These are phyloP conservation scores for Candida sp. DNA, from an alignment of 1,139 yeast genomes.

Conservation along the genomic window DNA sequence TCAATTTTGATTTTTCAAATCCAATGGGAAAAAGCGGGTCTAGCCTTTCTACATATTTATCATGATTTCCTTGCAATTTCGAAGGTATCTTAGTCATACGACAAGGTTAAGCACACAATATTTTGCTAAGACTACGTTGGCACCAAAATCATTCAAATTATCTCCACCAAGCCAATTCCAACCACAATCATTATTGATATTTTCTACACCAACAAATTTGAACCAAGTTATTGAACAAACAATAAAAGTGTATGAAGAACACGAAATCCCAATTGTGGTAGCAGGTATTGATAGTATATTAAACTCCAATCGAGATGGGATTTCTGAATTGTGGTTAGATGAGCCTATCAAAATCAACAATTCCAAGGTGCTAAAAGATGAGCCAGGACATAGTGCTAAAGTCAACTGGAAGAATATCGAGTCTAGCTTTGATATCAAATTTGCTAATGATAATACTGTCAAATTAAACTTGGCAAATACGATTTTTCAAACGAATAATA, in stretches of 20 bases:
- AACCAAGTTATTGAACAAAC: conserved; percentile 30
- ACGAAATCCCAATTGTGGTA: conserved; percentile 38
- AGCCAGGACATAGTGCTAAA: conserved; percentile 18
- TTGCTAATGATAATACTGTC: conserved; percentile 14
- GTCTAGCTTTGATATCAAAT: conserved; percentile 19
- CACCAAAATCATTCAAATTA: conserved; percentile 10
- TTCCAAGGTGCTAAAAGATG: conserved; percentile 18
- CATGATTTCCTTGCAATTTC: conserved; percentile 4
- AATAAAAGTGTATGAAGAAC: conserved; percentile 21
- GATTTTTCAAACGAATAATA: conserved; percentile 32
- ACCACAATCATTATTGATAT: conserved; percentile 24
- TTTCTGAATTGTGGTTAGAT: conserved; percentile 48
- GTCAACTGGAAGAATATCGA: conserved; percentile 38
- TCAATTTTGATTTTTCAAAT: too few species aligned
- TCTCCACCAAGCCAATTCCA: conserved; percentile 12
- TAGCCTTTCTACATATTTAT: not conserved
- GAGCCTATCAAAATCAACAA: conserved; percentile 19
- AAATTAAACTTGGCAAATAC: conserved; percentile 37
- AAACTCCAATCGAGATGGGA: conserved; percentile 35
- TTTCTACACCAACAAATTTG: conserved; percentile 44
- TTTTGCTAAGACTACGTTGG: conserved; percentile 17
- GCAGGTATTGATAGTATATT: conserved; percentile 48
- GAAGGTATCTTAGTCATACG: conserved; percentile 1
- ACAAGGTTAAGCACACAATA: not conserved
- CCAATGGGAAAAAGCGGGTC: too few species aligned